Evolutionary conservation across 1,139 yeast species (phyloP), one percentile per base, ranked within the genome.

Genomic region (Candida tropicalis): DNA sequence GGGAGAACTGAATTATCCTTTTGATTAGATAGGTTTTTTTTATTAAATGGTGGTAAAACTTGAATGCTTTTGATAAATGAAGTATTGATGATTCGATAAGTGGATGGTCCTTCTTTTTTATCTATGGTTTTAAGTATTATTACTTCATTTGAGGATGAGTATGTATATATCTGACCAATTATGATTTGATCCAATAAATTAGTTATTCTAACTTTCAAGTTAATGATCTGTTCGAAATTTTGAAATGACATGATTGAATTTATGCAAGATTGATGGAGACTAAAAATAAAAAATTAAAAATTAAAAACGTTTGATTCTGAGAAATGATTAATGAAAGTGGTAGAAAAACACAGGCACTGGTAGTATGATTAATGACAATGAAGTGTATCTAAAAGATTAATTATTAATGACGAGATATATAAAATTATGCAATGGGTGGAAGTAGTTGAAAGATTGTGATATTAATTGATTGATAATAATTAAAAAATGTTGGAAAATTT

Each of bases 161-260:
- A 82, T 7, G 89, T 76, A 59, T 81, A 84, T 27, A 87, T 75
- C 32, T 75, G 67, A 1, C 95, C 95, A 10, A 70, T 69, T 43
- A 81, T 70, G 9, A 70, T 68, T 37, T 75, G 74, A 56, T 84
- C 90, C 39, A 82, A 66, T 9, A 77, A 66, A 38, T 87, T 85
- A 6, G 79, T 76, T 40, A 85, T 71, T 56, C 71, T 77, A 47
- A 87, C 87, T 56, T 83, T 82, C 45, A 61, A 58, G 38, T 55
- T 57, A 43, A 60, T 35, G 12, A 37, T 35, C 42, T 51, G 54
- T 18, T 61, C 46, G 13, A 49, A 47, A 15, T 28, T 39, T 32
- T 41, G 45, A 29, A 48, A 23, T 31, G 50, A 46, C 52, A 49
- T 46, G 26, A 5, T 15, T n/a, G n/a, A n/a, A n/a, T n/a, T n/a